phyloP scores from a whole-genome alignment of 2,329 filamentous ascomycete genomes.

The Aaosphaeria pasadenensis region DNA sequence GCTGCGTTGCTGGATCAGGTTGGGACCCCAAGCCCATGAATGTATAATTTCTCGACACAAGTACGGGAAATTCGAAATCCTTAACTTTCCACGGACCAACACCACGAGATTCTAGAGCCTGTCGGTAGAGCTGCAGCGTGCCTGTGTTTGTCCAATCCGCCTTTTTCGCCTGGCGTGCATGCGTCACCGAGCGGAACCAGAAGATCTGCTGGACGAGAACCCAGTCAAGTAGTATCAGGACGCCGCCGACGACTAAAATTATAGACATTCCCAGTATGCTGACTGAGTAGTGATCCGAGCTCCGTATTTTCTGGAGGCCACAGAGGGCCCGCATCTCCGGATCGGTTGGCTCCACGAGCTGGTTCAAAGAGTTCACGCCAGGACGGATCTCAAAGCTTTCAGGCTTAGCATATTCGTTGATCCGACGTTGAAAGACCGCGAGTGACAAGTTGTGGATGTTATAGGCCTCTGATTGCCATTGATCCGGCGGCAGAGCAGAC shows the following conservation, averaged over 20 bases:
- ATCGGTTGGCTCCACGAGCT: conserved; percentile 9
- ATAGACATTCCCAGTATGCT: conserved; percentile 19
- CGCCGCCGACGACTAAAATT: conserved; percentile 13
- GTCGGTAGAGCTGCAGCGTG: conserved; percentile 14
- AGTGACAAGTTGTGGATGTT: conserved; percentile 22
- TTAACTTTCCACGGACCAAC: conserved; percentile 12
- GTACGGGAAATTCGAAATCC: conserved; percentile 12
- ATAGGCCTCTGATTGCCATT: conserved; percentile 16
- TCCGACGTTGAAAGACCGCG: conserved; percentile 16
- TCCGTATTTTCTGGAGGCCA: conserved; percentile 14
- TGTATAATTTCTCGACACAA: conserved; percentile 2
- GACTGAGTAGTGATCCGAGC: conserved; percentile 11
- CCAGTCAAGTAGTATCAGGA: conserved; percentile 19
- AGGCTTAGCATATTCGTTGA: conserved; percentile 13
- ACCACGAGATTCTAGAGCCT: conserved; percentile 11
- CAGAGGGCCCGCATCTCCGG: conserved; percentile 10
- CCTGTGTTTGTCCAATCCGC: conserved; percentile 14
- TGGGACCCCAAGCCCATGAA: not conserved
- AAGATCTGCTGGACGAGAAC: conserved; percentile 12
- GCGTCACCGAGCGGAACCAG: conserved; percentile 8
- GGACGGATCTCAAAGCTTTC: conserved; percentile 12
- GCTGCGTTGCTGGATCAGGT: not conserved
- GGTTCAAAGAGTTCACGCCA: conserved; percentile 3
- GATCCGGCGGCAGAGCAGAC: conserved; percentile 5
- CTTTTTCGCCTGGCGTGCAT: conserved; percentile 7